Base-by-base conservation (phyloP, 805 yeast genomes). In the Candida orba region DNA sequence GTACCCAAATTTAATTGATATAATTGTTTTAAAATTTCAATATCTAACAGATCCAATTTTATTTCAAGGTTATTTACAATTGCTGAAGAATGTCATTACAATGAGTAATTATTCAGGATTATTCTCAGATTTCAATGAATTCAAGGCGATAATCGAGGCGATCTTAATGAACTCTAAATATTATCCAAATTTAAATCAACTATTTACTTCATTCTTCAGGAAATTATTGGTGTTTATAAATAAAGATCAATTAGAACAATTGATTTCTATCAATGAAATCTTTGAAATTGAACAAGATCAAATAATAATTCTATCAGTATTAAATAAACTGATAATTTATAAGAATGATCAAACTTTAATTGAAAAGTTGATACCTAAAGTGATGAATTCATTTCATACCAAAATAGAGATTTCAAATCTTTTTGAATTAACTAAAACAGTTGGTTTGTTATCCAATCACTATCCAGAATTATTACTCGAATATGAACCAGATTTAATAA, bases 401-500 rank as follows among this genome's bases (percentile, higher is more conserved):
- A 31, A 44, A 8, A 37, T 56, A 2, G 51, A 54, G n/a, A 45
- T 48, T 1, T 31, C 43, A 7, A 50, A 50, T 25, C 32, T 58
- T 36, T 57, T 57, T 46, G 60, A 57, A 38, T 29, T 57, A 27
- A 54, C 58, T 4, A 58, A 57, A 44, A 52, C 61, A 0, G 32
- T 56, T 9, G 63, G 59, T 34, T 52, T 58, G 0, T 33, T 58
- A 8, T 37, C 58, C 1, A 50, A 49, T 34, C 41, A 51, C 23
- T 34, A 45, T 8, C 49, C 56, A 3, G 46, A 49, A 1, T 39
- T 36, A 18, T 20, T 52, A 2, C 20, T 55, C 8, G 18, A 7
- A 1, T 33, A 51, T 2, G 40, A 55, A 33, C 15, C 43, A 2
- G 37, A 44, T 1, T 14, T 57, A 12, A 15, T 45, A 5, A 39